A percentile compares a stretch with the other conserved stretches of the same genome.
Conservation (phyloP, 441 rosid genomes). For the Arabidopsis hybrid region DNA sequence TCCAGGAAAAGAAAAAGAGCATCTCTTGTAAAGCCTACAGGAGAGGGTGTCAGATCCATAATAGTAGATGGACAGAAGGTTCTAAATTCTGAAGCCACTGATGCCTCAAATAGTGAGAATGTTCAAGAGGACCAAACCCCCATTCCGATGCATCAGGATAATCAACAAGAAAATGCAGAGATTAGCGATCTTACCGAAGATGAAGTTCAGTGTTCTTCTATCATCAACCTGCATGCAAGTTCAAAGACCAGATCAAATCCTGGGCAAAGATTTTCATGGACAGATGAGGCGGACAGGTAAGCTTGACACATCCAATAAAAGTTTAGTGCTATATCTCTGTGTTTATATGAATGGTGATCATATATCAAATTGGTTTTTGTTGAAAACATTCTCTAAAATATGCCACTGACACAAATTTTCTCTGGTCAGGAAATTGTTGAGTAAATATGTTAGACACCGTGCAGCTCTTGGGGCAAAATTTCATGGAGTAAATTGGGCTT, state of each 20-base stretch:
- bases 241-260: slow-evolving; percentile 60
- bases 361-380: neutral
- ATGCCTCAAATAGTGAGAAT: slow-evolving; percentile 47
- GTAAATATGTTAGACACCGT: slow-evolving; percentile 75
- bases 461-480: slow-evolving; percentile 83
- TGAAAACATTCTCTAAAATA: slow-evolving; percentile 13
- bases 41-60: slow-evolving; percentile 49
- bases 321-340: slow-evolving; percentile 15
- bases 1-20: slow-evolving; percentile 68
- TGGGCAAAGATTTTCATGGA: slow-evolving; percentile 75
- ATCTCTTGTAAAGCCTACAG: slow-evolving; percentile 47
- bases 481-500: slow-evolving; percentile 82
- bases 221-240: slow-evolving; percentile 52
- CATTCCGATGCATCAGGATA: slow-evolving; percentile 46
- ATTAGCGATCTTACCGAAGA: slow-evolving; percentile 52
- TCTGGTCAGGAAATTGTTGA: slow-evolving; percentile 78
- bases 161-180: slow-evolving; percentile 49
- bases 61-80: slow-evolving; percentile 35
- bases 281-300: slow-evolving; percentile 92
- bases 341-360: slow-evolving; percentile 13
- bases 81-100: slow-evolving; percentile 46
- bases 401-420: slow-evolving; percentile 39
- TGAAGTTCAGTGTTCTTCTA: slow-evolving; percentile 56
- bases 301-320: slow-evolving; percentile 22
- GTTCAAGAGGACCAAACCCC: slow-evolving; percentile 46